Evolutionary conservation across 768 basidiomycete genomes (phyloP).

Genomic region (Kwoniella pini): DNA sequence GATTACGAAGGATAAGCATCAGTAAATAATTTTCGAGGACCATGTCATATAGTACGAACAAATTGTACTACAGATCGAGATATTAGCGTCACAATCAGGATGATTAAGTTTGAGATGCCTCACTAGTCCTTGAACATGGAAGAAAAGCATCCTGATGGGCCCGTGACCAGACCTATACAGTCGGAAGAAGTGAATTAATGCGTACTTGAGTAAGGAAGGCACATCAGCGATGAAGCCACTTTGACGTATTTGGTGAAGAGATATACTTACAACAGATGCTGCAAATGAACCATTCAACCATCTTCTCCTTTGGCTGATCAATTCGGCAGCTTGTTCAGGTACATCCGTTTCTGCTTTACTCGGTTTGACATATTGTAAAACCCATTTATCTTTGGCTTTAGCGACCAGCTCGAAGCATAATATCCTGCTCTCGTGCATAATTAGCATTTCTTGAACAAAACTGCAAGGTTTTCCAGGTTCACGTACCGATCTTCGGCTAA

Average conservation of each 20-base stretch:
- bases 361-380: slow-evolving; percentile 50
- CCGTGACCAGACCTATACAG: slow-evolving; percentile 51
- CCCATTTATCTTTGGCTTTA: slow-evolving; percentile 49
- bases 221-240: background rate
- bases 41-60: too few relatives aligned
- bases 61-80: slow-evolving; percentile 34
- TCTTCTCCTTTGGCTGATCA: slow-evolving; percentile 53
- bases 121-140: slow-evolving; percentile 89
- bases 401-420: slow-evolving; percentile 37
- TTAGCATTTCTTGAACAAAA: background rate
- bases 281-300: slow-evolving; percentile 55
- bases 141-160: slow-evolving; percentile 78
- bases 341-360: slow-evolving; percentile 54
- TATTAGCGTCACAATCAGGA: background rate
- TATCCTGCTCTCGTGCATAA: background rate
- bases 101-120: slow-evolving; percentile 43
- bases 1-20: too few relatives aligned
- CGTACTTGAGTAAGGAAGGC: slow-evolving; percentile 15
- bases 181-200: slow-evolving; percentile 45
- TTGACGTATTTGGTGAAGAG: background rate
- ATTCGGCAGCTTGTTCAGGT: slow-evolving; percentile 39
- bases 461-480: background rate
- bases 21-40: too few relatives aligned
- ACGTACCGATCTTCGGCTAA: slow-evolving; percentile 64
- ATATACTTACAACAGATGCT: slow-evolving; percentile 26